Conservation (phyloP, 2,329 filamentous ascomycete genomes). For the Colletotrichum simmondsii region DNA sequence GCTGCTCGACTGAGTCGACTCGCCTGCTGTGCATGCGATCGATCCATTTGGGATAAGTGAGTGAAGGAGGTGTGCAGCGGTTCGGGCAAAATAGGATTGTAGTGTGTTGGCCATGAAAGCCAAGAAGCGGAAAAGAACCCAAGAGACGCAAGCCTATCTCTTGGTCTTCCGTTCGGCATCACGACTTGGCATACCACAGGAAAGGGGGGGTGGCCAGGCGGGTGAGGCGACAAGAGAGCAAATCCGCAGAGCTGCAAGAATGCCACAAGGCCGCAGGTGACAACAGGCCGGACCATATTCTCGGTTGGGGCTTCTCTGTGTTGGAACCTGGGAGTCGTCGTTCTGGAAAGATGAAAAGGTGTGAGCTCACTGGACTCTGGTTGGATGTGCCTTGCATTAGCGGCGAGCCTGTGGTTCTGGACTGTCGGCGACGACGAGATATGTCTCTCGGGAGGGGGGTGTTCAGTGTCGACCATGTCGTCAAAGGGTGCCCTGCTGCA, state of each 20-base stretch:
- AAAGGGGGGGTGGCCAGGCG: slow-evolving; percentile 1
- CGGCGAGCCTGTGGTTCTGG: slow-evolving; percentile 17
- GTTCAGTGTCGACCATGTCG: neutral
- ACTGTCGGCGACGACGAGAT: slow-evolving; percentile 27
- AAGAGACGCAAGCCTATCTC: slow-evolving; percentile 28
- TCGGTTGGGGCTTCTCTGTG: neutral
- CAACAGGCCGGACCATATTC: neutral
- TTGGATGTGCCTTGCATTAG: slow-evolving; percentile 36
- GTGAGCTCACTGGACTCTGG: slow-evolving; percentile 18
- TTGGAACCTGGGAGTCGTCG: neutral
- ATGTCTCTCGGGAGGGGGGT: neutral
- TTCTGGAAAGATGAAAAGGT: slow-evolving; percentile 2
- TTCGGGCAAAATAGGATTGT: slow-evolving; percentile 20
- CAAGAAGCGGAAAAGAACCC: slow-evolving; percentile 27
- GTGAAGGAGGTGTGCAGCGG: neutral
- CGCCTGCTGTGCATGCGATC: neutral
- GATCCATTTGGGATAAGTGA: neutral
- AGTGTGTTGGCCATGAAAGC: slow-evolving; percentile 21
- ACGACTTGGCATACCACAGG: neutral
- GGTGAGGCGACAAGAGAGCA: slow-evolving; percentile 22
- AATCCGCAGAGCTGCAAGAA: neutral
- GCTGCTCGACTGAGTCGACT: neutral
- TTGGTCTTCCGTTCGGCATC: slow-evolving; percentile 4
- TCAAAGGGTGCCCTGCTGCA: neutral
- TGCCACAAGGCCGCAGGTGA: neutral